Evolutionary conservation across 306 rosid species (phyloP), one percentile per base, ranked within the genome.

Genomic region (Arachis stenosperma): DNA sequence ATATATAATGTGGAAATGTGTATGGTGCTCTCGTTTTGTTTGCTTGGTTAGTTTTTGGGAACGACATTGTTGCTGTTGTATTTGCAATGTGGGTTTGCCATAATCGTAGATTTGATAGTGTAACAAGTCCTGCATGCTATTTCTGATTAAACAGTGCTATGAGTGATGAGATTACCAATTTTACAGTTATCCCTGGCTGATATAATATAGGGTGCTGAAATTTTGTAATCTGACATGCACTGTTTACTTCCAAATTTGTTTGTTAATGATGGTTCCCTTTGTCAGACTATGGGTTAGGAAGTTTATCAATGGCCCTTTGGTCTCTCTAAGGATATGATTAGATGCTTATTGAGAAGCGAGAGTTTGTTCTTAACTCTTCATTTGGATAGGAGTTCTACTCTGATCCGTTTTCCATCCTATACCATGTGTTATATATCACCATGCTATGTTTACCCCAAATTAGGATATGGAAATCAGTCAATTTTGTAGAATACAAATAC

Each of bases 181-280:
- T 54, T 78, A 85, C 97, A 88, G 97, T 90, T 88, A 90, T 92
- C 92, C 90, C 89, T 90, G 92, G 75, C 96, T 86, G 94, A 92
- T 46, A 1, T 6, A 92, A 92, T 53, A 2, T 6, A 69, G 48
- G 86, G 58, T 90, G 92, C 88, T 90, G 96, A 85, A 54, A 61
- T 39, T 65, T 66, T 85, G 82, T 86, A 42, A 39, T 87, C 95
- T 91, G 93, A 88, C 89, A 54, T 78, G 68, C 80, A 67, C 68
- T 60, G 50, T 42, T n/a, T 40, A 29, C 30, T 14, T 43, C 3
- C 11, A 3, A 33, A 33, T 33, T 33, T 22, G 8, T 10, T 5
- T 44, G 14, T 14, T 42, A 13, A 0, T 4, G 8, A 5, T 22
- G 33, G 12, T 2, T 61, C 8, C 33, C 13, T 7, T 62, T 40